These are phyloP conservation scores for Lumnitzera littorea DNA, from an alignment of 345 rosid species.

Conservation along the genomic window DNA sequence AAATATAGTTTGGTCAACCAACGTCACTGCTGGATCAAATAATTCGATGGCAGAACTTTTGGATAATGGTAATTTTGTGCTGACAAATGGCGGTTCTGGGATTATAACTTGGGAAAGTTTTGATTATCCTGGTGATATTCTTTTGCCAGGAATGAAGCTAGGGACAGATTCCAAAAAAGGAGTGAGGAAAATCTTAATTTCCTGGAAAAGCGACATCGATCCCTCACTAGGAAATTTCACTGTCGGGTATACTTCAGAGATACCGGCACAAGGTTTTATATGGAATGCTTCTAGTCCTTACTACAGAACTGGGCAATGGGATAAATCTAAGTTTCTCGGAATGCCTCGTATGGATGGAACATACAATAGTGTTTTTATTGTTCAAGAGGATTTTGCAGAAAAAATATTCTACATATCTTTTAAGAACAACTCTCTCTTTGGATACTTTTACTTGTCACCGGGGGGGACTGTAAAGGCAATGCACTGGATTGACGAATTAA, in stretches of 20 bases:
- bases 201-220: slow-evolving; percentile 26
- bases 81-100: no score
- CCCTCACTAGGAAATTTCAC: slow-evolving; percentile 22
- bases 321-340: neutral
- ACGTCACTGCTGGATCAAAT: no score
- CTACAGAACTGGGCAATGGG: slow-evolving; percentile 11
- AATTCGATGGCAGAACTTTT: no score
- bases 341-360: neutral
- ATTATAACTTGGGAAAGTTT: no score
- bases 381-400: slow-evolving; percentile 4
- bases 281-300: slow-evolving; percentile 1
- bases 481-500: slow-evolving; percentile 12
- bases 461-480: slow-evolving; percentile 2
- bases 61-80: no score
- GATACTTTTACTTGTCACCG: slow-evolving; percentile 8
- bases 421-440: neutral
- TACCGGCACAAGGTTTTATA: slow-evolving; percentile 17
- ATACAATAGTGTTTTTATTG: neutral
- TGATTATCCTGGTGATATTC: neutral
- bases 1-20: no score
- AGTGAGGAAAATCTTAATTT: slow-evolving; percentile 10
- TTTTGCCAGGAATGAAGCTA: slow-evolving; percentile 27
- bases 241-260: slow-evolving; percentile 10
- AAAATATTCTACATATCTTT: slow-evolving; percentile 1
- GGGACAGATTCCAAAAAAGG: slow-evolving; percentile 17